Evolutionary conservation across 208 protist species (phyloP).

Genomic region (Crithidia acanthocephali): DNA sequence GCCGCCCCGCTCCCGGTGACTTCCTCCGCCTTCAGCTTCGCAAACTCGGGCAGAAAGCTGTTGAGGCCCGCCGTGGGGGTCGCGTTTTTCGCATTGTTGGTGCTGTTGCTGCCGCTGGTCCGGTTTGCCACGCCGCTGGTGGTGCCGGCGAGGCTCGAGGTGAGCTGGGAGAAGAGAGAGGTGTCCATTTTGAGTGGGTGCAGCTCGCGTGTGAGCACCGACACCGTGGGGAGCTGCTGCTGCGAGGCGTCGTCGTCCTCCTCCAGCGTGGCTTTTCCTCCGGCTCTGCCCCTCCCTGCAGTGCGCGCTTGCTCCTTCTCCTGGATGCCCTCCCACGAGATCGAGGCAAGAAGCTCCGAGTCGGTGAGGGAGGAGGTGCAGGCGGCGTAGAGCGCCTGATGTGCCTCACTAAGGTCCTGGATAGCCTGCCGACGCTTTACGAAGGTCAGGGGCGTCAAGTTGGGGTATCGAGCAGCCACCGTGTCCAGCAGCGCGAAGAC

Average conservation of each 20-base stretch:
- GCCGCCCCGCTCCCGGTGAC: neutral
- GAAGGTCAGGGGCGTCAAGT: slow-evolving; percentile 22
- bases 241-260: neutral
- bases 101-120: neutral
- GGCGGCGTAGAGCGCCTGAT: slow-evolving; percentile 38
- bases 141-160: neutral
- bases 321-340: slow-evolving; percentile 22
- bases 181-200: slow-evolving; percentile 10
- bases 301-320: neutral
- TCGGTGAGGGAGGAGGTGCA: slow-evolving; percentile 31
- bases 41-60: slow-evolving; percentile 3
- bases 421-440: slow-evolving; percentile 34
- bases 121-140: neutral
- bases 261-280: neutral
- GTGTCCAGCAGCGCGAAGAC: slow-evolving; percentile 45
- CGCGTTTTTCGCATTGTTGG: neutral
- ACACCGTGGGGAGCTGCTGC: neutral
- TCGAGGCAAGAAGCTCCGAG: slow-evolving; percentile 22
- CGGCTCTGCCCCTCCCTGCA: neutral
- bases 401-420: slow-evolving; percentile 27
- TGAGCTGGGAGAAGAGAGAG: slow-evolving; percentile 22
- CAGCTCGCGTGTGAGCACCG: slow-evolving; percentile 12
- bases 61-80: neutral
- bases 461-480: slow-evolving; percentile 41
- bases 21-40: neutral